Percentiles rank a stretch among this genome's conserved stretches.
Evolutionary conservation across 1,139 yeast species (phyloP).

Genomic region (Pichia sp.): DNA sequence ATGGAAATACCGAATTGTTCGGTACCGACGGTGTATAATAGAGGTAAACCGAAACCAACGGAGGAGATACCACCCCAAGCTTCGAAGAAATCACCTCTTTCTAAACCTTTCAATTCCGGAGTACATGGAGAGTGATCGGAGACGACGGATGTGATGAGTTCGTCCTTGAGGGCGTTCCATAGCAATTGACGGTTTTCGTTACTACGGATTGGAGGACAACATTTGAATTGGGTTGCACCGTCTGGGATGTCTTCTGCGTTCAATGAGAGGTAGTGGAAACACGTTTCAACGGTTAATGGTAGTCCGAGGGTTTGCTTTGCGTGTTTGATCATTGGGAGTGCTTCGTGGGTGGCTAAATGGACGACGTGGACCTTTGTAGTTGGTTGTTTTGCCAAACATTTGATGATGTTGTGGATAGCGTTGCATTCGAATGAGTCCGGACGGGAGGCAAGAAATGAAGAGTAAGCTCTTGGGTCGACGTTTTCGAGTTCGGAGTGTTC

Average conservation of each 20-base stretch:
- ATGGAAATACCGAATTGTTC: constrained; percentile 50
- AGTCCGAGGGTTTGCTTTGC: constrained; percentile 57
- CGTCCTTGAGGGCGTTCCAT: constrained; percentile 72
- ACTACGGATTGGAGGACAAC: constrained; percentile 92
- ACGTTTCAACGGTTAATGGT: constrained; percentile 81
- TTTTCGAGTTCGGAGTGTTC: constrained; percentile 39
- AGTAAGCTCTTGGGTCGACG: constrained; percentile 66
- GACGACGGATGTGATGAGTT: constrained; percentile 79
- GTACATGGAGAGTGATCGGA: constrained; percentile 97
- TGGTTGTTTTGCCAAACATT: constrained; percentile 60
- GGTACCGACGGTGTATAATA: constrained; percentile 72
- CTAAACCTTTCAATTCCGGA: constrained; percentile 80
- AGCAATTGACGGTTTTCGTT: constrained; percentile 65
- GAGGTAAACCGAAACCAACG: constrained; percentile 85
- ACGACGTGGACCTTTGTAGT: constrained; percentile 79
- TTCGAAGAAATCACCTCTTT: constrained; percentile 80
- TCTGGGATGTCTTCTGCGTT: constrained; percentile 74
- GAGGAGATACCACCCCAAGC: constrained; percentile 99
- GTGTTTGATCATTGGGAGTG: constrained; percentile 64
- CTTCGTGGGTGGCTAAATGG: constrained; percentile 83
- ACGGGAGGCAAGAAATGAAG: constrained; percentile 76
- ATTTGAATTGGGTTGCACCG: constrained; percentile 80
- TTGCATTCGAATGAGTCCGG: constrained; percentile 87
- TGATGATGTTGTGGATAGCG: constrained; percentile 71
- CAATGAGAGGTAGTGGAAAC: constrained; percentile 85